Evolutionary conservation across 257 asterid species (phyloP), one percentile per base, ranked within the genome.

Genomic region (Eucommia ulmoides): DNA sequence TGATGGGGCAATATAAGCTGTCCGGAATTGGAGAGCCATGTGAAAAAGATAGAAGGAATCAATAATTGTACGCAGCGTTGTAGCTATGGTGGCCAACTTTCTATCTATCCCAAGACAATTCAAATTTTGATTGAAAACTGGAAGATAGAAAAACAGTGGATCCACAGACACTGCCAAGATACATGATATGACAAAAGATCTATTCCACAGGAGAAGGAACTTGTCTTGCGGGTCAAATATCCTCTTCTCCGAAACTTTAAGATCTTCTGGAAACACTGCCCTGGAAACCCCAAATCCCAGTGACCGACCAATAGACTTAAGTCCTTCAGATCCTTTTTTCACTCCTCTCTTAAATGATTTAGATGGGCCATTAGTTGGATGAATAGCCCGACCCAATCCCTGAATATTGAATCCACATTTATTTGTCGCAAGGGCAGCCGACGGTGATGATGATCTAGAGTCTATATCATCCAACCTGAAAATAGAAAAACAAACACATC

Each of bases 1-100:
- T 41, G 96, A 86, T n/a, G 99, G 99, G 24, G 99, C 96, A 50
- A 91, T 81, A 65, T 73, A 91, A 57, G 99, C 99, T 29, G 99
- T 91, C 53, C 97, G 88, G 62, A 91, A 91, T 69, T 86, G 94
- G 65, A 91, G 89, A 61, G 64, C 94, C 97, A 91, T 83, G 69
- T 80, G 94, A 61, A 83, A 61, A 56, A 91, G 93, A 74, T 91
- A 86, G 79, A 91, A 86, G 41, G 74, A 83, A 74, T 91, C 99
- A 15, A 86, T 65, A 58, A 79, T 20, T 15, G 99, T 83, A n/a
- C 99, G 93, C 66, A 91, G 64, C 3, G 95, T 83, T 20, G 99
- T 86, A 51, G 95, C 95, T 3, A 67, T 82, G 70, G 81, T 73
- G 33, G 97, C 93, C 59, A 91, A 61, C 62, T 82, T 81, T 55